Evolutionary conservation across 2,329 filamentous ascomycete species (phyloP).

Genomic region (Cladosporium phlei): DNA sequence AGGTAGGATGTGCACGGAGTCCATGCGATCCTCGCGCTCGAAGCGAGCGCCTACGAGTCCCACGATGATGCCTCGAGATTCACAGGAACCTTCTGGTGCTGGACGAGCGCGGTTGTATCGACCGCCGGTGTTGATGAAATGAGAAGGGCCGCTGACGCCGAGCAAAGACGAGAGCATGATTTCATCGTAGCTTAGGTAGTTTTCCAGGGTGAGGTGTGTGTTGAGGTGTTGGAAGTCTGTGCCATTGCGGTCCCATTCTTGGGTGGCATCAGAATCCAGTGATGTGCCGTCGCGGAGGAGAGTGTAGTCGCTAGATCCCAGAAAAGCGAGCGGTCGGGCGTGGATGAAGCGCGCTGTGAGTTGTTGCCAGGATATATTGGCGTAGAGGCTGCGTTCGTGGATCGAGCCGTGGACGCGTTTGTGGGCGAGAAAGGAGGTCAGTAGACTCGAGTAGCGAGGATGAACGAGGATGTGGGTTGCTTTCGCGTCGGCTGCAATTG

Average conservation of each 20-base stretch:
- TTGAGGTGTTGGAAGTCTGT: constrained; percentile 21
- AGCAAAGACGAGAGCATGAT: constrained; percentile 31
- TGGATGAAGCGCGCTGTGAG: constrained; percentile 26
- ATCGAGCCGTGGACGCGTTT: constrained; percentile 26
- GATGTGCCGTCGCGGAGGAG: constrained; percentile 24
- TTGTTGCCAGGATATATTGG: constrained; percentile 19
- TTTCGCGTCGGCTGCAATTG: constrained; percentile 21
- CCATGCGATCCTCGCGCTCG: constrained; percentile 29
- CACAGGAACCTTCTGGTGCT: constrained; percentile 16
- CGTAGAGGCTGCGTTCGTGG: constrained; percentile 28
- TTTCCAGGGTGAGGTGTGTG: constrained; percentile 19
- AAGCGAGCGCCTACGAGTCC: constrained; percentile 32
- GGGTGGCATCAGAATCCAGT: constrained; percentile 2
- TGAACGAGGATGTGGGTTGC: constrained; percentile 29
- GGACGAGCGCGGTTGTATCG: constrained; percentile 21
- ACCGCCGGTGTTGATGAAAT: constrained; percentile 30
- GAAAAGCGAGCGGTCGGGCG: constrained; percentile 29
- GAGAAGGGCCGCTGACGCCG: constrained; percentile 26
- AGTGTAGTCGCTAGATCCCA: constrained; percentile 24
- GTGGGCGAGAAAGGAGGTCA: constrained; percentile 25
- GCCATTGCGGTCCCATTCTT: constrained; percentile 29
- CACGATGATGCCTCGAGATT: constrained; percentile 28
- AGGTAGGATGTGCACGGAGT: constrained; percentile 24
- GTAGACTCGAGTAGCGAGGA: constrained; percentile 23
- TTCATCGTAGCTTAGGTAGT: constrained; percentile 33